phyloP scores from a whole-genome alignment of 805 yeast genomes.

The Metschnikowia corniflorae region DNA sequence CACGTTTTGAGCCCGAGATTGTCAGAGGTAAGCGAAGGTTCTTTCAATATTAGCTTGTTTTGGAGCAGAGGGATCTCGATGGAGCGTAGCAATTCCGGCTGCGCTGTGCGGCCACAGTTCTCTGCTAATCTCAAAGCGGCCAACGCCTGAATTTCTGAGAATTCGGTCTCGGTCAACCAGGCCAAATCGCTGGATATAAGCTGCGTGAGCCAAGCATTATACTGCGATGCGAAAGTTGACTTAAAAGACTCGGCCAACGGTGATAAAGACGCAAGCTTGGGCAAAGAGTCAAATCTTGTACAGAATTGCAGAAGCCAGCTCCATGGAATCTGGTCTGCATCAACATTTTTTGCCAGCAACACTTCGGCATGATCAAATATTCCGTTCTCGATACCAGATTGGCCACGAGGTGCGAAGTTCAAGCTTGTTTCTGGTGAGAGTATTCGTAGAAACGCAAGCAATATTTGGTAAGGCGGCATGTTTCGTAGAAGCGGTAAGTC shows the following conservation, averaged over 20 bases:
- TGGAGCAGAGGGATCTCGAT: conserved; percentile 33
- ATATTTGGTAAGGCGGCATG: conserved; percentile 45
- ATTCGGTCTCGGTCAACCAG: conserved; percentile 40
- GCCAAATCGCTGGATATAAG: conserved; percentile 46
- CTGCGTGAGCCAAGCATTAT: conserved; percentile 47
- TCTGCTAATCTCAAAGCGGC: conserved; percentile 72
- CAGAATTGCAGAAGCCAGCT: conserved; percentile 44
- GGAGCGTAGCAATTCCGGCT: conserved; percentile 63
- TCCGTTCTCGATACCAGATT: conserved; percentile 4
- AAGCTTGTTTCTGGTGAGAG: conserved; percentile 47
- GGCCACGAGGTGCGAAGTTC: conserved; percentile 41
- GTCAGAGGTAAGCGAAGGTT: conserved; percentile 85
- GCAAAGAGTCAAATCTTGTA: conserved; percentile 25
- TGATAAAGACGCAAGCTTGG: conserved; percentile 26
- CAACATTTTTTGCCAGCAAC: conserved; percentile 34
- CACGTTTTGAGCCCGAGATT: conserved; percentile 90
- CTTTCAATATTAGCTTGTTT: conserved; percentile 45
- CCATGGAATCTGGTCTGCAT: conserved; percentile 25
- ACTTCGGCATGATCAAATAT: conserved; percentile 16
- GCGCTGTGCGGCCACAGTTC: conserved; percentile 80
- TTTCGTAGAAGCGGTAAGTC: conserved; percentile 55
- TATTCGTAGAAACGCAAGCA: conserved; percentile 44
- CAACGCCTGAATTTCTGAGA: conserved; percentile 45
- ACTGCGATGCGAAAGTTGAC: conserved; percentile 28
- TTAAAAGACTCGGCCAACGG: conserved; percentile 26